phyloP scores from a whole-genome alignment of 1,284 basidiomycete species.

The Heimioporus retisporus region DNA sequence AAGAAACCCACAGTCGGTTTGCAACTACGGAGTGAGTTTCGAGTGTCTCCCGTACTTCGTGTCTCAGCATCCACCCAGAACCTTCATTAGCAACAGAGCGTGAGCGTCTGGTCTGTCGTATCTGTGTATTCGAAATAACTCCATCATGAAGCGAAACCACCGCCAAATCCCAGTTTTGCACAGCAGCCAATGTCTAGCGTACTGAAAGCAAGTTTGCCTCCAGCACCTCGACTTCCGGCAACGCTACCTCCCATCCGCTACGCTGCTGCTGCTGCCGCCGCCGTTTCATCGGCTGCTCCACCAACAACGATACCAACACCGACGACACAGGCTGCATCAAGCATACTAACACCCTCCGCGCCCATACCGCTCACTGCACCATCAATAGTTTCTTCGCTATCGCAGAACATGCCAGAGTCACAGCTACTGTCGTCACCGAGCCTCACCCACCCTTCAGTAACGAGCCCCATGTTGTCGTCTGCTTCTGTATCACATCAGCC shows the following conservation, averaged over 20 bases:
- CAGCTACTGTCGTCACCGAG: conserved; percentile 76
- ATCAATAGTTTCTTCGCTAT: conserved; percentile 49
- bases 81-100: conserved; percentile 59
- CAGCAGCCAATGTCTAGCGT: conserved; percentile 87
- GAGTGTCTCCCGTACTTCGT: not conserved
- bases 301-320: conserved; percentile 46
- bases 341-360: conserved; percentile 41
- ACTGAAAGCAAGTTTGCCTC: conserved; percentile 73
- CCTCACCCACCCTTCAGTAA: conserved; percentile 81
- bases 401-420: conserved; percentile 57
- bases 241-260: conserved; percentile 89
- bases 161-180: conserved; percentile 84
- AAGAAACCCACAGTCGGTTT: conserved; percentile 76
- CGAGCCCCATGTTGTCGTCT: conserved; percentile 82
- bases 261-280: conserved; percentile 92
- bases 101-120: conserved; percentile 45
- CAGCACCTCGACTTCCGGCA: conserved; percentile 62
- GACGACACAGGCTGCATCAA: conserved; percentile 45
- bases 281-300: conserved; percentile 58
- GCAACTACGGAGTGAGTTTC: conserved; percentile 71
- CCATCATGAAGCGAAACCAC: conserved; percentile 70
- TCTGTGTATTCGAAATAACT: conserved; percentile 28
- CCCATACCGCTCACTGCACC: conserved; percentile 48
- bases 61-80: conserved; percentile 44
- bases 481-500: conserved; percentile 77